Evolutionary conservation across 345 rosid genomes (phyloP).

Genomic region (Acer negundo): DNA sequence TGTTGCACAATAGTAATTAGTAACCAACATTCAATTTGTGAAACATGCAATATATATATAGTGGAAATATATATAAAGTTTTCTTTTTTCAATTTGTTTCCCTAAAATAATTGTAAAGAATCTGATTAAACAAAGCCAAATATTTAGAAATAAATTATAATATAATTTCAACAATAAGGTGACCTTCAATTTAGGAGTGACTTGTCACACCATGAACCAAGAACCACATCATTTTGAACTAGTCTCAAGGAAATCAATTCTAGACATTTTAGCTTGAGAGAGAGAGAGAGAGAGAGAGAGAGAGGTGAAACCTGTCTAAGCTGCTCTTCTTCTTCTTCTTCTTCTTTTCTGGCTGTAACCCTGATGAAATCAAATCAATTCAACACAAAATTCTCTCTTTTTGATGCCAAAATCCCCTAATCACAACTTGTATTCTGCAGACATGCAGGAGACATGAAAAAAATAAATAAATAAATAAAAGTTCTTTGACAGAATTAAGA

Average conservation of each 20-base stretch:
- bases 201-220: neutral
- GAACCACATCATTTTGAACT: slow-evolving; percentile 15
- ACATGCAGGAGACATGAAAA: slow-evolving; percentile 14
- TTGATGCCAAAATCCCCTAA: neutral
- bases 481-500: neutral
- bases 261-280: slow-evolving; percentile 1
- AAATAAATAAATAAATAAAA: too few species aligned
- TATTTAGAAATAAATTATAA: neutral
- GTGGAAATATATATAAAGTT: neutral
- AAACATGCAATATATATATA: neutral
- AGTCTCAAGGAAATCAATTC: slow-evolving; percentile 16
- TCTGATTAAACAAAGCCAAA: neutral
- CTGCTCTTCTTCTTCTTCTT: slow-evolving; percentile 2
- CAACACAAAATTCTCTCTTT: neutral
- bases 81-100: neutral
- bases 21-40: neutral
- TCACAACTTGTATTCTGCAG: slow-evolving; percentile 22
- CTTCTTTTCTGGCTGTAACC: neutral
- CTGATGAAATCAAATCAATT: neutral
- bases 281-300: neutral
- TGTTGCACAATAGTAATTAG: slow-evolving; percentile 1
- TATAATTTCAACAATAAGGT: neutral
- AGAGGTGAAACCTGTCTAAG: slow-evolving; percentile 16
- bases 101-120: neutral
- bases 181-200: slow-evolving; percentile 8